Conservation (phyloP, 495 filamentous ascomycete genomes). For the Aspergillus diversus region DNA sequence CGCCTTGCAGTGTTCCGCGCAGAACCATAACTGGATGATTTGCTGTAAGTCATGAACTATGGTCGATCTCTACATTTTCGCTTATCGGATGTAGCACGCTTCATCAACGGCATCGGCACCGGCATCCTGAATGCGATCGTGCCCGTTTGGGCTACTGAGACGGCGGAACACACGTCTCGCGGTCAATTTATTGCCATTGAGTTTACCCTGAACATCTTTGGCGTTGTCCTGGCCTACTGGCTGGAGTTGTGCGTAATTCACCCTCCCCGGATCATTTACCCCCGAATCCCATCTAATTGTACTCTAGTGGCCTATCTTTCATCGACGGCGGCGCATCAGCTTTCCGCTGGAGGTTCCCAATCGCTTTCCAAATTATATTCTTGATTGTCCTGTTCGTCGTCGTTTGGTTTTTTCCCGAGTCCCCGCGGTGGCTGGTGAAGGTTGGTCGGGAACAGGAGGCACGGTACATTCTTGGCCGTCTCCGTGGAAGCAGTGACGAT, state of each 20-base stretch:
- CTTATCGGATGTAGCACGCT: slow-evolving; percentile 48
- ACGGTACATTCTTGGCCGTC: slow-evolving; percentile 61
- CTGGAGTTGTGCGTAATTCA: slow-evolving; percentile 60
- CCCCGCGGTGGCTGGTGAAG: slow-evolving; percentile 67
- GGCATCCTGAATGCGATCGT: slow-evolving; percentile 72
- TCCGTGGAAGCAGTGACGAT: slow-evolving; percentile 61
- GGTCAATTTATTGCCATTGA: slow-evolving; percentile 75
- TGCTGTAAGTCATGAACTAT: slow-evolving; percentile 46
- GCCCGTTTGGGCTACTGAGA: slow-evolving; percentile 75
- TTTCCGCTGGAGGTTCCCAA: slow-evolving; percentile 70
- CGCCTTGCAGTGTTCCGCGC: slow-evolving; percentile 62
- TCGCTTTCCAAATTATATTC: slow-evolving; percentile 72
- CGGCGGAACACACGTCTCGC: slow-evolving; percentile 66
- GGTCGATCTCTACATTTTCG: background rate
- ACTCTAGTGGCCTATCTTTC: slow-evolving; percentile 56
- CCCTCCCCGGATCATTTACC: background rate
- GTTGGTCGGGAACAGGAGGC: slow-evolving; percentile 64
- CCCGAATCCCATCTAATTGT: slow-evolving; percentile 17
- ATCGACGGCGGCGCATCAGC: slow-evolving; percentile 58
- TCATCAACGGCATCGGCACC: slow-evolving; percentile 72
- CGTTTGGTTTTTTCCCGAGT: slow-evolving; percentile 69
- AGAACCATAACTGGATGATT: slow-evolving; percentile 73
- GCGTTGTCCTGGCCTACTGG: slow-evolving; percentile 75
- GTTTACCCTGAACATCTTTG: slow-evolving; percentile 75
- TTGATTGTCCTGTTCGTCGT: slow-evolving; percentile 51